Percentiles rank a stretch among this genome's conserved stretches.
These are phyloP conservation scores for Mycena vitilis DNA, from an alignment of 768 basidiomycete genomes.

Conservation along the genomic window DNA sequence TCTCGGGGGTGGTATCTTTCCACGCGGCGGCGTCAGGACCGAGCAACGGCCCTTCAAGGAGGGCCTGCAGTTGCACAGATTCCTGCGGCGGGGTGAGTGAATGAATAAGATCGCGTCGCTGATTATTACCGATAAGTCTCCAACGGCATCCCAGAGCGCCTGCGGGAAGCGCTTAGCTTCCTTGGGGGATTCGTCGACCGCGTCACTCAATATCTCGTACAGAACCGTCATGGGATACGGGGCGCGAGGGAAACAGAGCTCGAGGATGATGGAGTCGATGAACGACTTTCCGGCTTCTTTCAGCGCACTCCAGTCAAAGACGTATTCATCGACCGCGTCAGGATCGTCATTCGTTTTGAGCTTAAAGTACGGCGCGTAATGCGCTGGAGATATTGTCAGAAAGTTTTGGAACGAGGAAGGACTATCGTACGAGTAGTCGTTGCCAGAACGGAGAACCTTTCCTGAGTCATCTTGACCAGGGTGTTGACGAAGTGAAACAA, in stretches of 20 bases:
- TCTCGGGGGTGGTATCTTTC: constrained; percentile 60
- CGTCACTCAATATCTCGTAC: constrained; percentile 75
- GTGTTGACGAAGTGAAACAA: constrained; percentile 72
- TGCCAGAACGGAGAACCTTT: constrained; percentile 75
- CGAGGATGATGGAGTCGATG: constrained; percentile 85
- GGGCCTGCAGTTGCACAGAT: constrained; percentile 71
- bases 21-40: constrained; percentile 66
- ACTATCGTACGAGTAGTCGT: constrained; percentile 71
- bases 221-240: constrained; percentile 75
- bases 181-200: constrained; percentile 76
- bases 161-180: constrained; percentile 85
- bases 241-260: constrained; percentile 80
- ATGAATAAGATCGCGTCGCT: constrained; percentile 3
- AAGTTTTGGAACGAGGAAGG: constrained; percentile 12
- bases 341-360: constrained; percentile 48
- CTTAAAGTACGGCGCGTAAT: constrained; percentile 81
- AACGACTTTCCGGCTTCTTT: constrained; percentile 79
- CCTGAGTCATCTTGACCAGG: constrained; percentile 71
- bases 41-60: constrained; percentile 72
- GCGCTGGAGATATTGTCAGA: constrained; percentile 56
- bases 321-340: constrained; percentile 57
- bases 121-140: constrained; percentile 76
- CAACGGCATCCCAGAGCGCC: constrained; percentile 82
- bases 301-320: constrained; percentile 74
- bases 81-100: constrained; percentile 52